Conservation (phyloP, 2,329 filamentous ascomycete species). For the Hypoxylon sp. region DNA sequence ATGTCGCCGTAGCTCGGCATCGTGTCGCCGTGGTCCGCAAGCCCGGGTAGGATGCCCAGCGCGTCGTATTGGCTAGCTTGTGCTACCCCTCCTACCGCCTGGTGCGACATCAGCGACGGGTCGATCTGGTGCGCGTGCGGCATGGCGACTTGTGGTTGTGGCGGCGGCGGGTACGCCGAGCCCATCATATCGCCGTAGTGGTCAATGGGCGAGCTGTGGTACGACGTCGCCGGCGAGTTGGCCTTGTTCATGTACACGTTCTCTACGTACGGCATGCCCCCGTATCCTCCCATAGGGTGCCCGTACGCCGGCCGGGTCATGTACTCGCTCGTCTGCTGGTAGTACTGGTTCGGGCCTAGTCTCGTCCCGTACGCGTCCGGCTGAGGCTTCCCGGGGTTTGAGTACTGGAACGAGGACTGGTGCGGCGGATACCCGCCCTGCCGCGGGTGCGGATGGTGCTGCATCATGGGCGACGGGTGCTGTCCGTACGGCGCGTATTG, state of each 20-base stretch:
- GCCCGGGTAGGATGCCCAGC: conserved; percentile 36
- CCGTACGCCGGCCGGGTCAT: conserved; percentile 34
- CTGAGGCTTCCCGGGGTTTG: conserved; percentile 53
- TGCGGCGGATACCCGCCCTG: conserved; percentile 39
- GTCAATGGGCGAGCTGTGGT: conserved; percentile 39
- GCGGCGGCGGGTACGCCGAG: conserved; percentile 48
- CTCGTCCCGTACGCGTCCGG: conserved; percentile 54
- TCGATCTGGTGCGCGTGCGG: conserved; percentile 38
- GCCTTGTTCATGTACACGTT: conserved; percentile 45
- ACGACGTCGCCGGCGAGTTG: conserved; percentile 42
- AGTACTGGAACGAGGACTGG: conserved; percentile 52
- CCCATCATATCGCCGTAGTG: conserved; percentile 50
- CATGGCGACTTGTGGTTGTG: conserved; percentile 24
- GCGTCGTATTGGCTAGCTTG: conserved; percentile 36
- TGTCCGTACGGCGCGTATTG: conserved; percentile 27
- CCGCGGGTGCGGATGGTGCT: conserved; percentile 24
- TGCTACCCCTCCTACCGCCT: conserved; percentile 5
- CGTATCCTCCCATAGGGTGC: conserved; percentile 34
- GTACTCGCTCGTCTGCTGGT: conserved; percentile 52
- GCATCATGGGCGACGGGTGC: conserved; percentile 24
- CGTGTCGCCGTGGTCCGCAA: conserved; percentile 39
- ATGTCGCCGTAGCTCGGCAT: no score
- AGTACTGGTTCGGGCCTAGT: conserved; percentile 51
- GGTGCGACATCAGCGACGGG: conserved; percentile 39
- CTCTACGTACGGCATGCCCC: conserved; percentile 31